Evolutionary conservation across 129 eudicot species (phyloP).

Genomic region (Tagetes erecta): DNA sequence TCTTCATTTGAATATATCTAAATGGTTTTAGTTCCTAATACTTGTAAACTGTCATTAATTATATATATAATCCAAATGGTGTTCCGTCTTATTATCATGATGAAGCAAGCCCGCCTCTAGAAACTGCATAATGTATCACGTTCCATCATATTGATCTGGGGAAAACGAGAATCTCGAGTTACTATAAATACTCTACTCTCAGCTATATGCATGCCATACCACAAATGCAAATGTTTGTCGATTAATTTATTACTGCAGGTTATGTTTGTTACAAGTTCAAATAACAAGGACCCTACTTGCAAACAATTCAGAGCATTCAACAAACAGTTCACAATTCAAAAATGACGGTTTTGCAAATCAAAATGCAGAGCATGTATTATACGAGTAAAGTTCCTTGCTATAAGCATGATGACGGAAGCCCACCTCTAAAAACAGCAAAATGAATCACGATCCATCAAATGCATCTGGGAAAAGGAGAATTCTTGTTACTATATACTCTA

Average conservation of each 20-base stretch:
- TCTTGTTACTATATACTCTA: conserved; percentile 39
- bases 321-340: conserved; percentile 18
- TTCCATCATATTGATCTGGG: conserved; percentile 96
- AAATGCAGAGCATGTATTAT: conserved; percentile 15
- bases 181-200: conserved; percentile 38
- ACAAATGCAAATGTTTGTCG: conserved; percentile 2
- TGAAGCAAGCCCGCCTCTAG: conserved; percentile 64
- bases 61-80: conserved; percentile 18
- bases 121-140: conserved; percentile 70
- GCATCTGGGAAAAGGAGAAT: conserved; percentile 45
- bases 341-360: not conserved
- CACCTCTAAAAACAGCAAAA: conserved; percentile 42
- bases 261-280: not conserved
- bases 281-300: conserved; percentile 16
- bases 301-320: conserved; percentile 13
- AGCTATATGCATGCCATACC: conserved; percentile 25
- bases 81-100: conserved; percentile 43
- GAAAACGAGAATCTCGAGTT: conserved; percentile 66
- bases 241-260: not conserved
- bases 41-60: not conserved
- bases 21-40: conserved; percentile 16
- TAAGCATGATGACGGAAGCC: conserved; percentile 36
- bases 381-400: conserved; percentile 32
- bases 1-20: conserved; percentile 7
- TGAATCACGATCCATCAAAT: conserved; percentile 42